Evolutionary conservation across 352 stramenopile species (phyloP), one percentile per base, ranked within the genome.

Genomic region (Phytophthora capsici): DNA sequence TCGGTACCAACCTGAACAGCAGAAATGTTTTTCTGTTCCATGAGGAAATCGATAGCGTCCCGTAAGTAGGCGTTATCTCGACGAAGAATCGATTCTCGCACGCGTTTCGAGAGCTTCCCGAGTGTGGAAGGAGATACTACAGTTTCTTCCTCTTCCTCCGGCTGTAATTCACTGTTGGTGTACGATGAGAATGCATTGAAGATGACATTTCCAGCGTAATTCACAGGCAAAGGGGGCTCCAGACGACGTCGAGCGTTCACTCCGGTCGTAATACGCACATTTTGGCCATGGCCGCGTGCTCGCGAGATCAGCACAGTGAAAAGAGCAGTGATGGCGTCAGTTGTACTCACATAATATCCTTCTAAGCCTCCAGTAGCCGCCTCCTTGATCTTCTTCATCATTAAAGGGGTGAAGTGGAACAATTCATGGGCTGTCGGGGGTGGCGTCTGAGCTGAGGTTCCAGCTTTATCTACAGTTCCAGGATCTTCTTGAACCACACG

Each of bases 151-250:
- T 43, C 22, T 34, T 8, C 20, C 10, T 53, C 25, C 16, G 34
- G 3, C 17, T 58, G 48, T 43, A 67, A 45, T 2, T 72, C 57
- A 36, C 9, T 49, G 20, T 34, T 44, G 6, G 7, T 56, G 50
- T 86, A 83, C 14, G 49, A 53, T 0, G 77, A 86, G 3, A 87
- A 44, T 0, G 78, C 75, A 30, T 80, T 84, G 65, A 87, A 88
- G 36, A 86, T 77, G 12, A 76, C 75, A 61, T 89, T 89, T 8
- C 74, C 78, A 1, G 62, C 71, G 51, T 79, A 88, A 40, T 84
- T 80, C 1, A 1, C 17, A 16, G 80, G 73, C 6, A 89, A 25
- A 12, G 80, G 76, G 12, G 78, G 78, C 3, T 69, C 46, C 12
- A 88, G 69, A 9, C 77, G 78, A 19, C 58, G 57, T n/a, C 78